A percentile compares a stretch with the other conserved stretches of the same genome.
These are phyloP conservation scores for Acrocalymma vagum DNA, from an alignment of 2,329 filamentous ascomycete genomes.

Conservation along the genomic window DNA sequence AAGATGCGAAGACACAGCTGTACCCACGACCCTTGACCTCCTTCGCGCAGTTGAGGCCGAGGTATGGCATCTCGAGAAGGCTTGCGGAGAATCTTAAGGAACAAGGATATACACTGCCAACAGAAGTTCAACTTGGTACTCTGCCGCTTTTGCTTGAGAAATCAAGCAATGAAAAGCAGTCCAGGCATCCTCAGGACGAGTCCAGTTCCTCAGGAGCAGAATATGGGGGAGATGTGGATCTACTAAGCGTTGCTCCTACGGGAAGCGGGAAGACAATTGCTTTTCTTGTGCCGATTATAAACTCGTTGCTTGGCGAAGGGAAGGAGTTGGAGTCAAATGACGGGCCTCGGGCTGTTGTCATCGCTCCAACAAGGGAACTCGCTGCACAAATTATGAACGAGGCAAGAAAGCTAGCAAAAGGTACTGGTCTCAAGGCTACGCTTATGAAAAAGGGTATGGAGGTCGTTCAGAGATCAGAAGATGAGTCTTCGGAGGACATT, in stretches of 20 bases:
- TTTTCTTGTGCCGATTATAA: constrained; percentile 87
- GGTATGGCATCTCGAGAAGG: constrained; percentile 76
- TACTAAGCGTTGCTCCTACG: constrained; percentile 90
- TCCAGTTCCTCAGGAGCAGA: constrained; percentile 25
- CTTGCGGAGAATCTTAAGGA: constrained; percentile 80
- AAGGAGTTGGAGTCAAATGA: constrained; percentile 25
- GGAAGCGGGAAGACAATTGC: constrained; percentile 96
- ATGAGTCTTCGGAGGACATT: constrained; percentile 51
- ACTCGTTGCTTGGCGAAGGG: constrained; percentile 65
- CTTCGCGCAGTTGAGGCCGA: constrained; percentile 75
- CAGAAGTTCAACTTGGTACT: constrained; percentile 90
- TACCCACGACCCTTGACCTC: constrained; percentile 81
- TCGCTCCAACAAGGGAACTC: constrained; percentile 61
- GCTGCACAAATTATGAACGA: constrained; percentile 68
- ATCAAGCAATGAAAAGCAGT: no score
- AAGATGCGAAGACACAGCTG: constrained; percentile 68
- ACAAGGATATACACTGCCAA: constrained; percentile 89
- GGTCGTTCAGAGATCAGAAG: constrained; percentile 53
- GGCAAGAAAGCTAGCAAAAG: constrained; percentile 79
- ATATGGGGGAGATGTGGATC: constrained; percentile 65
- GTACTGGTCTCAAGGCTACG: constrained; percentile 80
- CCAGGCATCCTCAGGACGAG: constrained; percentile 38
- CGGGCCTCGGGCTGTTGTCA: constrained; percentile 51
- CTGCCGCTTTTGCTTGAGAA: constrained; percentile 78
- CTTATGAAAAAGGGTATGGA: constrained; percentile 88